These are phyloP conservation scores for Globisporangium splendens DNA, from an alignment of 352 stramenopile species.

Conservation along the genomic window DNA sequence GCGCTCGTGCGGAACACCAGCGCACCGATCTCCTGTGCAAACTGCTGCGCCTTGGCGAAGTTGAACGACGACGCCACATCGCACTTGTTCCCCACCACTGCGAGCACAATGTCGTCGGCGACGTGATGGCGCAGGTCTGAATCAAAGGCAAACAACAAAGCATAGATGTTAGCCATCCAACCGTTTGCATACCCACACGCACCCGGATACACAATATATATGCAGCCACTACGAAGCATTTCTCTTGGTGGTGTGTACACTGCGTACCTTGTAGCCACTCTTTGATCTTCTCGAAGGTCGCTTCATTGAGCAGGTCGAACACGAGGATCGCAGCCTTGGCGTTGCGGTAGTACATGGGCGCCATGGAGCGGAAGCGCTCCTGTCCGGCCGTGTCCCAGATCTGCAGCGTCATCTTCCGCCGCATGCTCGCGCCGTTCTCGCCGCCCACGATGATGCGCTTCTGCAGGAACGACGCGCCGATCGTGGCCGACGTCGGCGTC, in stretches of 20 bases:
- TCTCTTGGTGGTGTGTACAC: not conserved
- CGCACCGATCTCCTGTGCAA: conserved; percentile 77
- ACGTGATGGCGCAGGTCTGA: conserved; percentile 77
- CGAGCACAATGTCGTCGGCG: conserved; percentile 74
- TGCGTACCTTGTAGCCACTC: conserved; percentile 75
- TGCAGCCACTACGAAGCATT: too few species aligned
- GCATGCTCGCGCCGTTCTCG: conserved; percentile 23
- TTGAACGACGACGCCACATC: conserved; percentile 64
- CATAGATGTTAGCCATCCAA: not conserved
- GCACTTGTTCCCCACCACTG: conserved; percentile 83
- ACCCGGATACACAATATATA: not conserved
- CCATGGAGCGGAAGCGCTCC: conserved; percentile 84
- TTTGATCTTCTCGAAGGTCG: conserved; percentile 84
- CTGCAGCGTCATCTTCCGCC: conserved; percentile 84
- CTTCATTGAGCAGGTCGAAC: conserved; percentile 75
- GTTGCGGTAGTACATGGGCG: conserved; percentile 90
- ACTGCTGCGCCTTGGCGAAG: conserved; percentile 66
- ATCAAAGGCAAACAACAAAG: not conserved
- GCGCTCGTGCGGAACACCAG: conserved; percentile 79
- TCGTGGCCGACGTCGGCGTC: conserved; percentile 80
- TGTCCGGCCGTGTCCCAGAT: conserved; percentile 85
- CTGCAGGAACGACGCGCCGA: conserved; percentile 85
- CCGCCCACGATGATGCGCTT: conserved; percentile 76
- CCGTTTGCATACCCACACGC: not conserved
- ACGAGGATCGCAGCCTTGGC: conserved; percentile 86